A percentile compares a stretch with the other conserved stretches of the same genome.
phyloP scores from a whole-genome alignment of 2,329 filamentous ascomycete species.

The Piedraia hortae region DNA sequence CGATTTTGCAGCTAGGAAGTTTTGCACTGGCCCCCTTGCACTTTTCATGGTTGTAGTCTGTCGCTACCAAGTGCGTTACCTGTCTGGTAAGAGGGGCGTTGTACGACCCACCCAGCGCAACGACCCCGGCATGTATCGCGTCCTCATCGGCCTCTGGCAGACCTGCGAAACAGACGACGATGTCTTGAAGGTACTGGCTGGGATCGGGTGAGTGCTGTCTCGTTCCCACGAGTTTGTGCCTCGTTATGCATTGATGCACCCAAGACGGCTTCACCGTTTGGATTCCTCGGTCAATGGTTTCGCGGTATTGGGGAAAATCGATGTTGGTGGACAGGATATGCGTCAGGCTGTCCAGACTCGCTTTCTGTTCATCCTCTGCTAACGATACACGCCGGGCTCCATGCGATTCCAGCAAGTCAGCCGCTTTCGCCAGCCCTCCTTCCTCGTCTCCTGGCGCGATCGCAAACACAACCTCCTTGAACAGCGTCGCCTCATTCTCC shows the following conservation, averaged over 20 bases:
- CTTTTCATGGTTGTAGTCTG: conserved; percentile 48
- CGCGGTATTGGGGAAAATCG: conserved; percentile 70
- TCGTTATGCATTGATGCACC: conserved; percentile 43
- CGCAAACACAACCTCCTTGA: background rate
- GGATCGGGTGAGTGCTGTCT: conserved; percentile 79
- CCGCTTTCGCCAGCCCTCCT: no score
- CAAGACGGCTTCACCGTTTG: conserved; percentile 63
- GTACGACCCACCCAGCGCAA: conserved; percentile 71
- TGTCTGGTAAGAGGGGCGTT: conserved; percentile 40
- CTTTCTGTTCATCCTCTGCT: no score
- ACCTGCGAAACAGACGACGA: conserved; percentile 58
- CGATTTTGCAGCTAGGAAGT: conserved; percentile 46
- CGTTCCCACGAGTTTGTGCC: conserved; percentile 44
- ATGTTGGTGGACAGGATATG: conserved; percentile 51
- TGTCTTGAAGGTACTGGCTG: conserved; percentile 63
- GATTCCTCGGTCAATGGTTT: conserved; percentile 48
- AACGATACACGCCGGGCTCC: no score
- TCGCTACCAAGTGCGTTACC: conserved; percentile 71
- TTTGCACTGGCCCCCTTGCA: conserved; percentile 35
- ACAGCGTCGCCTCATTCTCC: no score
- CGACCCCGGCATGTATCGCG: conserved; percentile 65
- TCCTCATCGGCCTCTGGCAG: conserved; percentile 71
- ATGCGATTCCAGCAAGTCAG: no score
- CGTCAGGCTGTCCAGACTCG: no score
- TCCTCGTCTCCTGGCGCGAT: no score